These are phyloP conservation scores for Cystobasidium slooffiae DNA, from an alignment of 1,284 basidiomycete genomes.

Conservation along the genomic window DNA sequence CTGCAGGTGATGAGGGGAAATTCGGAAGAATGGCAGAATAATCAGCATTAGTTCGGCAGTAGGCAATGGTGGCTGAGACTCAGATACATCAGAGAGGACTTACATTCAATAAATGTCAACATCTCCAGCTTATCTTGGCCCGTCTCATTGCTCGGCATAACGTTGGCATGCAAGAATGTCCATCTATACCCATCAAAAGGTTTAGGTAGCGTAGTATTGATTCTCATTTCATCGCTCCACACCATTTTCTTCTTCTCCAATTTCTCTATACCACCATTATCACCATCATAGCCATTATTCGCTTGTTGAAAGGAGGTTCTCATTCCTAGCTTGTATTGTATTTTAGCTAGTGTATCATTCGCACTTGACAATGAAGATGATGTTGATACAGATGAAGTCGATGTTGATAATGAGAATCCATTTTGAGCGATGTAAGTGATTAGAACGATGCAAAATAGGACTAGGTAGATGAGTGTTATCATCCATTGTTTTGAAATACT, in stretches of 20 bases:
- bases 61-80: not conserved
- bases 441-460: conserved; percentile 5
- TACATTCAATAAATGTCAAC: conserved; percentile 26
- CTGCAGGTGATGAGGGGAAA: not conserved
- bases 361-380: not conserved
- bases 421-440: conserved; percentile 10
- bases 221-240: not conserved
- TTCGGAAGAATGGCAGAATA: not conserved
- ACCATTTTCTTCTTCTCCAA: not conserved
- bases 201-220: conserved; percentile 25
- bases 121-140: conserved; percentile 11
- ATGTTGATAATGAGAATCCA: not conserved
- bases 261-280: not conserved
- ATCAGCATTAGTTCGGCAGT: not conserved
- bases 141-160: conserved; percentile 7
- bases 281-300: not conserved
- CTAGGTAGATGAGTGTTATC: not conserved
- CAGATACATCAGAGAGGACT: not conserved
- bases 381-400: no score
- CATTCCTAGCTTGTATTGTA: not conserved
- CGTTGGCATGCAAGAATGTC: conserved; percentile 38
- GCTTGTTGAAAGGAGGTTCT: not conserved
- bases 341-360: conserved; percentile 4
- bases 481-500: not conserved
- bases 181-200: conserved; percentile 31